phyloP scores from a whole-genome alignment of 2,329 filamentous ascomycete species.

The Colletotrichum brevisporum region DNA sequence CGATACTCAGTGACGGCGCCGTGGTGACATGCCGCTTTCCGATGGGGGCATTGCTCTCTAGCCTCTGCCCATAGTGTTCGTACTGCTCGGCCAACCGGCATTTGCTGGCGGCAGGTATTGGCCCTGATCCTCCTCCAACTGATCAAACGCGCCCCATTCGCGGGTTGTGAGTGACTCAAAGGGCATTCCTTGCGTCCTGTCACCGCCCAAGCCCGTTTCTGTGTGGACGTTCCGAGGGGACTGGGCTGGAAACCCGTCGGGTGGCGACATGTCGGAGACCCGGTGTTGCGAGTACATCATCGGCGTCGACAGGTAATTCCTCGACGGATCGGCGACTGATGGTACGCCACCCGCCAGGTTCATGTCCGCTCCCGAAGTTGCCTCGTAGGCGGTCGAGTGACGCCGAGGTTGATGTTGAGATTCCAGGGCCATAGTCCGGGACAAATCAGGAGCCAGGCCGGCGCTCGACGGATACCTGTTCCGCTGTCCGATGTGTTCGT shows the following conservation, averaged over 20 bases:
- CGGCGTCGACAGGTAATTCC: slow-evolving; percentile 25
- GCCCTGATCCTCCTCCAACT: slow-evolving; percentile 30
- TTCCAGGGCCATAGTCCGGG: slow-evolving; percentile 29
- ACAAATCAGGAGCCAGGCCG: slow-evolving; percentile 25
- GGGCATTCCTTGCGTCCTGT: slow-evolving; percentile 9
- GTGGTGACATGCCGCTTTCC: not conserved
- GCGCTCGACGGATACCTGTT: slow-evolving; percentile 25
- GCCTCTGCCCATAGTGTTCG: slow-evolving; percentile 24
- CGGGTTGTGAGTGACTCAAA: slow-evolving; percentile 25
- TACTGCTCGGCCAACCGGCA: slow-evolving; percentile 24
- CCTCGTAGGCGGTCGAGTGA: slow-evolving; percentile 36
- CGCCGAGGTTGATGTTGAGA: slow-evolving; percentile 34
- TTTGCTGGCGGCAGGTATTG: slow-evolving; percentile 30
- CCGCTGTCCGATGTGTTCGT: slow-evolving; percentile 23
- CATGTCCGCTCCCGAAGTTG: slow-evolving; percentile 29
- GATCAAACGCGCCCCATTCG: slow-evolving; percentile 34
- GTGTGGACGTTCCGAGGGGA: slow-evolving; percentile 33
- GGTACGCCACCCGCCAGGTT: slow-evolving; percentile 29
- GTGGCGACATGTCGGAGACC: slow-evolving; percentile 32
- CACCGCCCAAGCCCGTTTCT: slow-evolving; percentile 28
- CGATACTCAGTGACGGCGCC: no score
- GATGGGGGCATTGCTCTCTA: slow-evolving; percentile 12
- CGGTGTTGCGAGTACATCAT: slow-evolving; percentile 36
- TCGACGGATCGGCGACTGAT: slow-evolving; percentile 22
- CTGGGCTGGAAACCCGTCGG: slow-evolving; percentile 26